A percentile compares a stretch with the other conserved stretches of the same genome.
phyloP scores from a whole-genome alignment of 2,329 filamentous ascomycete species.

The Pestalotiopsis sp. region DNA sequence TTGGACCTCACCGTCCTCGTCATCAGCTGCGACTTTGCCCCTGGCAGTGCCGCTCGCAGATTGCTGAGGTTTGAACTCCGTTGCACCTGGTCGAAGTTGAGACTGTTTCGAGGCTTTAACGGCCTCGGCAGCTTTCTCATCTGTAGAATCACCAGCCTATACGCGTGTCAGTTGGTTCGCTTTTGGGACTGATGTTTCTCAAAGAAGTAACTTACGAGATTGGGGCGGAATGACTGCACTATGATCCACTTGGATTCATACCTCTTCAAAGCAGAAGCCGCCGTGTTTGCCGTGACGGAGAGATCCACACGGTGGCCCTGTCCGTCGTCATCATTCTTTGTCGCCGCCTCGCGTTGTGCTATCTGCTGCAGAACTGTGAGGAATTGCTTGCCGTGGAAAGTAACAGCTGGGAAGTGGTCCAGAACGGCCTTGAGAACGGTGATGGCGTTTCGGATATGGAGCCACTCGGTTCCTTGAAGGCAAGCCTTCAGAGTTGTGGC shows the following conservation, averaged over 20 bases:
- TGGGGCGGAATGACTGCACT: conserved; percentile 72
- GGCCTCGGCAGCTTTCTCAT: conserved; percentile 41
- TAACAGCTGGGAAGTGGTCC: conserved; percentile 83
- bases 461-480: conserved; percentile 84
- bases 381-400: conserved; percentile 79
- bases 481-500: conserved; percentile 81
- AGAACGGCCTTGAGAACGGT: conserved; percentile 82
- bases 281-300: conserved; percentile 72
- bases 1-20: conserved; percentile 75
- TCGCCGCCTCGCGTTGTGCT: conserved; percentile 59
- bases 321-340: conserved; percentile 52
- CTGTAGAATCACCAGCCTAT: conserved; percentile 42
- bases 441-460: conserved; percentile 96
- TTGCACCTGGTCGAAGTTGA: conserved; percentile 59
- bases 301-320: conserved; percentile 71
- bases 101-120: conserved; percentile 30
- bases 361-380: conserved; percentile 68
- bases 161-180: conserved; percentile 37
- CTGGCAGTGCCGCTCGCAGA: conserved; percentile 27
- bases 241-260: conserved; percentile 71
- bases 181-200: neutral
- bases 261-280: conserved; percentile 71
- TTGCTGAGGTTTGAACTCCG: conserved; percentile 60
- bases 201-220: conserved; percentile 53
- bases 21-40: conserved; percentile 46